Evolutionary conservation across 345 rosid genomes (phyloP).

Genomic region (Citrus mangshanensis): DNA sequence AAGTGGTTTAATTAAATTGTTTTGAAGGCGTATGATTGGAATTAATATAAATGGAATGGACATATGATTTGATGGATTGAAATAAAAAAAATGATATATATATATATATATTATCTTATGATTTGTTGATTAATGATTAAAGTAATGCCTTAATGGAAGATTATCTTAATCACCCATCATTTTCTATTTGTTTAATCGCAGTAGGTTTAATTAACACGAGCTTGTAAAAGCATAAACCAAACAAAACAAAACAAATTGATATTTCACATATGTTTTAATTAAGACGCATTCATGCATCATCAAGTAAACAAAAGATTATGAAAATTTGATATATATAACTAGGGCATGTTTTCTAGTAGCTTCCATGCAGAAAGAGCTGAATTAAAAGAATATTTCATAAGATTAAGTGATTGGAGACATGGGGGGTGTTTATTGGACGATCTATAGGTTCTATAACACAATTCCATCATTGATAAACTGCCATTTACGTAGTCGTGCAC

Average conservation of each 20-base stretch:
- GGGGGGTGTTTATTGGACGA: too few relatives aligned
- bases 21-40: not conserved
- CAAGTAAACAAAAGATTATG: not conserved
- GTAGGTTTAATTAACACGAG: not conserved
- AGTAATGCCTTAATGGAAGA: not conserved
- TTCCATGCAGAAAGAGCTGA: not conserved
- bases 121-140: not conserved
- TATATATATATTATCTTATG: not conserved
- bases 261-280: too few relatives aligned
- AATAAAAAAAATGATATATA: not conserved
- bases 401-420: too few relatives aligned
- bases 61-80: not conserved
- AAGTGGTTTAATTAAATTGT: not conserved
- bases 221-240: not conserved
- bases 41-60: not conserved
- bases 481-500: rapidly evolving
- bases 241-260: not conserved
- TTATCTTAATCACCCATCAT: not conserved
- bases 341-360: not conserved
- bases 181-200: not conserved
- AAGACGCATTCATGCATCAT: too few relatives aligned
- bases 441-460: too few relatives aligned
- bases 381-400: too few relatives aligned
- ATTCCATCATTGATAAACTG: too few relatives aligned
- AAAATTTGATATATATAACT: not conserved